Percentiles rank a stretch among this genome's conserved stretches.
These are phyloP conservation scores for Keithomyces neogunnii DNA, from an alignment of 2,329 filamentous ascomycete genomes.

Conservation along the genomic window DNA sequence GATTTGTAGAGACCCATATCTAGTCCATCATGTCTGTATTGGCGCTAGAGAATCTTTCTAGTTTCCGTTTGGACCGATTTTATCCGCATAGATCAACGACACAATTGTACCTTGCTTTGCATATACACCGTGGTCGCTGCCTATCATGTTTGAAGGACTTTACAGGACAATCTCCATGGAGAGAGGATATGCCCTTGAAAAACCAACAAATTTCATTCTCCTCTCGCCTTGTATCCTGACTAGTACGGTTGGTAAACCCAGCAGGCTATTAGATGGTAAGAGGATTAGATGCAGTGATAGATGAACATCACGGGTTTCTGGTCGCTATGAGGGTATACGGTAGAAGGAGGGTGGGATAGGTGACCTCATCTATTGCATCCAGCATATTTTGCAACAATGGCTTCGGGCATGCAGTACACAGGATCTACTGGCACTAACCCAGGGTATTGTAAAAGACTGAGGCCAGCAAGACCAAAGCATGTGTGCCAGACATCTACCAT, in stretches of 20 bases:
- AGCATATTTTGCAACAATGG: slow-evolving; percentile 52
- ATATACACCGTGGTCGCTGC: background rate
- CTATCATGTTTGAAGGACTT: slow-evolving; percentile 17
- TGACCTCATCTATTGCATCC: slow-evolving; percentile 13
- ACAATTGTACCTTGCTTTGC: background rate
- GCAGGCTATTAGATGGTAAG: slow-evolving; percentile 65
- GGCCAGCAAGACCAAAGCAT: slow-evolving; percentile 75
- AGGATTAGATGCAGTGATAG: slow-evolving; percentile 26
- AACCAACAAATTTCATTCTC: slow-evolving; percentile 32
- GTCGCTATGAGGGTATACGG: background rate
- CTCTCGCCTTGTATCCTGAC: slow-evolving; percentile 65
- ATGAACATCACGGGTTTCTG: background rate
- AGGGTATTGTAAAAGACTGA: slow-evolving; percentile 74
- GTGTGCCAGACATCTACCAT: slow-evolving; percentile 99
- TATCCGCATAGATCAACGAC: background rate
- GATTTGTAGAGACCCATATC: no score
- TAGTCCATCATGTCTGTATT: no score
- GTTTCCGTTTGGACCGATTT: no score
- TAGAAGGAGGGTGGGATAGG: background rate
- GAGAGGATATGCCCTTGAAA: slow-evolving; percentile 18
- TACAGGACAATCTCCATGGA: slow-evolving; percentile 17
- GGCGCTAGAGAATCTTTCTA: no score
- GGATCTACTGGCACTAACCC: slow-evolving; percentile 77
- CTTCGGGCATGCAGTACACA: slow-evolving; percentile 74
- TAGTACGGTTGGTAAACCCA: slow-evolving; percentile 39